Percentiles rank a stretch among this genome's conserved stretches.
Conservation (phyloP, 1,284 basidiomycete species). For the Dichomitus squalens region DNA sequence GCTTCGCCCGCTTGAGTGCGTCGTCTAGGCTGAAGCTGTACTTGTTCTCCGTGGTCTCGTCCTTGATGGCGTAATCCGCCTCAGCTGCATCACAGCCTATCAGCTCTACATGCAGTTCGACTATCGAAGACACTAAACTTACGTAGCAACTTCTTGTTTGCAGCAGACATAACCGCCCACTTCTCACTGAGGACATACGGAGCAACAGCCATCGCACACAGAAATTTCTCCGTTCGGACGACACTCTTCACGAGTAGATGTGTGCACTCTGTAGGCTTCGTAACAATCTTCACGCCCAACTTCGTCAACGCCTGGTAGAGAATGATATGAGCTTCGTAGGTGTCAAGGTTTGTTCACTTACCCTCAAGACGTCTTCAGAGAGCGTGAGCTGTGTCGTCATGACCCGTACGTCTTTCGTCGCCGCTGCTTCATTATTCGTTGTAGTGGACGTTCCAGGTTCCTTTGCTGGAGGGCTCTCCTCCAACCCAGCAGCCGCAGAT, state of each 20-base stretch:
- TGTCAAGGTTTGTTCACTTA: constrained; percentile 29
- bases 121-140: constrained; percentile 30
- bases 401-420: constrained; percentile 39
- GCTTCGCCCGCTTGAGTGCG: constrained; percentile 58
- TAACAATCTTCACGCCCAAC: constrained; percentile 65
- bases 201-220: constrained; percentile 66
- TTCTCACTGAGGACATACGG: constrained; percentile 63
- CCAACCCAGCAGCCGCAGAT: constrained; percentile 5
- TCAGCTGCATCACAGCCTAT: constrained; percentile 50
- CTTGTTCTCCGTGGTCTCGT: constrained; percentile 63
- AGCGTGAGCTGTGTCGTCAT: constrained; percentile 65
- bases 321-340: background rate
- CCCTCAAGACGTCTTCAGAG: constrained; percentile 56
- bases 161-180: constrained; percentile 68
- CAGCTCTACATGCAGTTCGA: background rate
- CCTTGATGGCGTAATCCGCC: constrained; percentile 56
- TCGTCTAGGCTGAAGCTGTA: constrained; percentile 63
- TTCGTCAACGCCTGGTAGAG: constrained; percentile 53
- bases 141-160: constrained; percentile 64
- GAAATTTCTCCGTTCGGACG: constrained; percentile 82
- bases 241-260: constrained; percentile 71
- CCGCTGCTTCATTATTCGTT: background rate
- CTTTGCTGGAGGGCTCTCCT: constrained; percentile 19
- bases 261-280: constrained; percentile 68
- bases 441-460: constrained; percentile 11